Conservation (phyloP, 2,329 filamentous ascomycete species). For the Thelonectria blattea region DNA sequence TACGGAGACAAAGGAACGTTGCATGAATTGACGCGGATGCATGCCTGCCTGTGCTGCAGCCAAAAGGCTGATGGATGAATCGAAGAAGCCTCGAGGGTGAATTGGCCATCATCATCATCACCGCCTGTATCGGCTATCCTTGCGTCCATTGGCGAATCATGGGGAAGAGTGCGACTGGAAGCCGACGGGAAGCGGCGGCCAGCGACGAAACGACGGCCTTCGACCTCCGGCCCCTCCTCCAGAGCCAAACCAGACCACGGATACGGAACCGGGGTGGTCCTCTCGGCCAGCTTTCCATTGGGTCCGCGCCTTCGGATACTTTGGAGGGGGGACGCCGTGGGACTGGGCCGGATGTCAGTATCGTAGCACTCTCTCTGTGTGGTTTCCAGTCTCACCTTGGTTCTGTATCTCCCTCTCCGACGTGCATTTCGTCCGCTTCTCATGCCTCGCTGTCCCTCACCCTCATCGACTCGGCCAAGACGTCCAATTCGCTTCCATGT, state of each 20-base stretch:
- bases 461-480: slow-evolving; percentile 6
- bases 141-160: neutral
- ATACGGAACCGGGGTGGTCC: neutral
- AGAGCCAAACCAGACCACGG: neutral
- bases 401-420: neutral
- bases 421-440: neutral
- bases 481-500: slow-evolving; percentile 17
- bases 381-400: neutral
- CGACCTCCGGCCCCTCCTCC: slow-evolving; percentile 21
- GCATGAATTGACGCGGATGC: slow-evolving; percentile 9
- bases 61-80: neutral
- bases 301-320: slow-evolving; percentile 8
- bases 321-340: neutral
- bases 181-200: slow-evolving; percentile 34
- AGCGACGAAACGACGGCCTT: slow-evolving; percentile 25
- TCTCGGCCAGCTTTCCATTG: slow-evolving; percentile 1
- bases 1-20: slow-evolving; percentile 11
- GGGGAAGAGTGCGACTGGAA: slow-evolving; percentile 3
- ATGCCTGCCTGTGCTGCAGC: neutral
- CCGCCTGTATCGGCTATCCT: neutral
- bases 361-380: slow-evolving; percentile 8
- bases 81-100: neutral
- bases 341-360: neutral
- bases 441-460: slow-evolving; percentile 16
- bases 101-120: neutral